A percentile compares a stretch with the other conserved stretches of the same genome.
phyloP scores from a whole-genome alignment of 177 flowering plant species.

The Vitis hybrid region DNA sequence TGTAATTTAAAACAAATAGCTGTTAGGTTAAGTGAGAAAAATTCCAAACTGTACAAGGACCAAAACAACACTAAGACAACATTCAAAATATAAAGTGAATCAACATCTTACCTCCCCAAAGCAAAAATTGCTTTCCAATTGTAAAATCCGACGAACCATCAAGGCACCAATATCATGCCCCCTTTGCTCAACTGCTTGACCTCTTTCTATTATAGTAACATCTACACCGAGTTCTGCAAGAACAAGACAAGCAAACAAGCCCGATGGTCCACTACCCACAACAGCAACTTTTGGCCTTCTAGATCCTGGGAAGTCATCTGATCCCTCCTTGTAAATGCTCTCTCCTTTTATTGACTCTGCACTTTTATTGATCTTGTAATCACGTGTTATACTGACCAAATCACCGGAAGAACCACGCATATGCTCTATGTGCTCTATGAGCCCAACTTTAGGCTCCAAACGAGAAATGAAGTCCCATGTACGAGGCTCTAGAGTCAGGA shows the following conservation, averaged over 20 bases:
- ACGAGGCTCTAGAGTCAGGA: slow-evolving; percentile 71
- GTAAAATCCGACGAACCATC: too few relatives aligned
- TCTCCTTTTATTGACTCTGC: slow-evolving; percentile 16
- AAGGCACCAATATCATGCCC: too few relatives aligned
- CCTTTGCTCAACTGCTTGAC: too few relatives aligned
- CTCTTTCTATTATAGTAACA: slow-evolving; percentile 82
- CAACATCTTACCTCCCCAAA: too few relatives aligned
- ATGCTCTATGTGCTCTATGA: slow-evolving; percentile 47
- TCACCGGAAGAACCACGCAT: slow-evolving; percentile 47
- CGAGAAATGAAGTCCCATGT: slow-evolving; percentile 71
- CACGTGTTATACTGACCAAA: slow-evolving; percentile 50
- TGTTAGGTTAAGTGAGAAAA: too few relatives aligned
- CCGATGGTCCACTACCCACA: slow-evolving; percentile 96
- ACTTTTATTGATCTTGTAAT: slow-evolving; percentile 24
- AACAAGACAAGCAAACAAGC: slow-evolving; percentile 94
- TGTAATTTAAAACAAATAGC: too few relatives aligned
- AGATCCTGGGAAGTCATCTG: slow-evolving; percentile 6
- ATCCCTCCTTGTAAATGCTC: slow-evolving; percentile 8
- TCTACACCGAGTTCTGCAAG: slow-evolving; percentile 97
- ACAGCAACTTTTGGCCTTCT: slow-evolving; percentile 75
- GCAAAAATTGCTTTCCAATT: too few relatives aligned
- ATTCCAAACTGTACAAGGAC: too few relatives aligned
- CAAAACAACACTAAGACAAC: too few relatives aligned
- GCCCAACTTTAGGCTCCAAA: slow-evolving; percentile 78
- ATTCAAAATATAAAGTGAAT: too few relatives aligned